Percentiles rank a stretch among this genome's conserved stretches.
phyloP scores from a whole-genome alignment of 805 yeast species.

The Kodamaea fukazawae region DNA sequence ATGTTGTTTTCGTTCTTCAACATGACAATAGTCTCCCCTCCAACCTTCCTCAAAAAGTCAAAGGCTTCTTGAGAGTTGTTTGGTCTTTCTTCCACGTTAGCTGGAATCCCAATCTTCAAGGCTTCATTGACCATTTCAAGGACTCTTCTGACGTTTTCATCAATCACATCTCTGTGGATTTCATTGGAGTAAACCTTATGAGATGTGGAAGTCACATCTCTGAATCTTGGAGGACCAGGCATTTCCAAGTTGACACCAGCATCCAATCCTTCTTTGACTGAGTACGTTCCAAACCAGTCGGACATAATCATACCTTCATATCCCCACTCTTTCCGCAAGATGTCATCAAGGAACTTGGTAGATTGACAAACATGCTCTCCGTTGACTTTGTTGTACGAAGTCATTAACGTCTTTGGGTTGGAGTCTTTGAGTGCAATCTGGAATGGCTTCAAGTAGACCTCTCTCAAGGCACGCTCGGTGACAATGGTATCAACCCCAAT shows the following conservation, averaged over 20 bases:
- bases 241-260: conserved; percentile 64
- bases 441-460: conserved; percentile 62
- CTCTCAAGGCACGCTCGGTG: conserved; percentile 60
- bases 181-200: conserved; percentile 44
- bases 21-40: conserved; percentile 53
- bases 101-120: conserved; percentile 39
- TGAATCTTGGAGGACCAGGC: conserved; percentile 59
- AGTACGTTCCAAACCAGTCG: conserved; percentile 63
- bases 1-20: conserved; percentile 50
- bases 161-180: conserved; percentile 39
- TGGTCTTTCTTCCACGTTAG: conserved; percentile 30
- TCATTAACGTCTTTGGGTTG: conserved; percentile 56
- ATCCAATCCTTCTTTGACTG: conserved; percentile 44
- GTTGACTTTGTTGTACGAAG: conserved; percentile 60
- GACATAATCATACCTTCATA: conserved; percentile 58
- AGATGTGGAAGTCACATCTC: conserved; percentile 39
- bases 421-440: conserved; percentile 55
- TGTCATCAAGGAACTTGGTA: conserved; percentile 39
- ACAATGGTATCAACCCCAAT: conserved; percentile 46
- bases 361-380: conserved; percentile 57
- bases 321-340: conserved; percentile 55
- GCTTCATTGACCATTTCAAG: conserved; percentile 47
- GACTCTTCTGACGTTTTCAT: conserved; percentile 48
- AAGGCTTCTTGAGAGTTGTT: conserved; percentile 40
- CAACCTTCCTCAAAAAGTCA: conserved; percentile 14